A percentile compares a stretch with the other conserved stretches of the same genome.
Evolutionary conservation across 257 asterid genomes (phyloP).

Genomic region (Solanum pennellii): DNA sequence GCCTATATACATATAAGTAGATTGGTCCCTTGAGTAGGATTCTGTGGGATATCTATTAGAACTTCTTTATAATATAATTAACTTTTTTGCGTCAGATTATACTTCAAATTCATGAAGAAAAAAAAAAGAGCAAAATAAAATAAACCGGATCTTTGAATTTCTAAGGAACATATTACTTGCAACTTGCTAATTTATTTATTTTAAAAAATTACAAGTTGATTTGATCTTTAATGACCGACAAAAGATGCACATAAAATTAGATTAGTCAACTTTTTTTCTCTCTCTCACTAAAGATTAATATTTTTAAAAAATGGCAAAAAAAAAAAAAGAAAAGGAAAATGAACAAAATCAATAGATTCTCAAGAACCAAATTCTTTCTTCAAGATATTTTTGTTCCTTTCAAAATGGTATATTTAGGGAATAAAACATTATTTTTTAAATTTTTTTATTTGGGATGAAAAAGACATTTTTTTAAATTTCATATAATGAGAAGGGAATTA

Average conservation of each 20-base stretch:
- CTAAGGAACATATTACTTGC: not conserved
- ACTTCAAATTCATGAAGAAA: not conserved
- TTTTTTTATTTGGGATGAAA: not conserved
- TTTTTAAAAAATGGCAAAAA: not conserved
- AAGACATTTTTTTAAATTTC: not conserved
- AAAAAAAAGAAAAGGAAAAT: not conserved
- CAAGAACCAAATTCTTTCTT: not conserved
- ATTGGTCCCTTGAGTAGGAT: not conserved
- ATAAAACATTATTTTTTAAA: not conserved
- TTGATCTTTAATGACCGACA: not conserved
- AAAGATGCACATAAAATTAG: not conserved
- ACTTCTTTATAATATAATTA: not conserved
- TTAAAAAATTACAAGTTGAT: not conserved
- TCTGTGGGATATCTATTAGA: not conserved
- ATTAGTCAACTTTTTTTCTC: not conserved
- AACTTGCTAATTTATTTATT: not conserved
- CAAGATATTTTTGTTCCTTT: not conserved
- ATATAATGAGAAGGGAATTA: not conserved
- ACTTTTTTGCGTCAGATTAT: not conserved
- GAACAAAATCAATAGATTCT: slow-evolving; percentile 1
- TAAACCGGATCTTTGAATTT: not conserved
- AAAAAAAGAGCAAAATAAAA: not conserved
- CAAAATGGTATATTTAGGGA: not conserved
- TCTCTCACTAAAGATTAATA: not conserved
- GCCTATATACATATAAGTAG: not conserved